Conservation (phyloP, 2,329 filamentous ascomycete genomes). For the Clarireedia monteithiana region DNA sequence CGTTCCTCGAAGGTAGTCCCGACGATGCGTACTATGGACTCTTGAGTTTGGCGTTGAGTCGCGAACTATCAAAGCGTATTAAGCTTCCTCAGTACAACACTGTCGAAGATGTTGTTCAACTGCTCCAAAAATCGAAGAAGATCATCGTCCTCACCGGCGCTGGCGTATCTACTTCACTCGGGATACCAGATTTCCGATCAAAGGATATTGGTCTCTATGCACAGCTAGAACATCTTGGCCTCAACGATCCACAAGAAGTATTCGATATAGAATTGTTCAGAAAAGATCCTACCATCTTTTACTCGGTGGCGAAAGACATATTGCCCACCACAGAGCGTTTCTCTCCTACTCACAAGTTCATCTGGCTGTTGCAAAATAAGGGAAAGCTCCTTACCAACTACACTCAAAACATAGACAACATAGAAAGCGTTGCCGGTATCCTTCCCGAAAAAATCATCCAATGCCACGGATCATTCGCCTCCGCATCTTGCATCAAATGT, state of each 20-base stretch:
- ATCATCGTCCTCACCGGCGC: conserved; percentile 93
- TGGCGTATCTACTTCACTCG: conserved; percentile 91
- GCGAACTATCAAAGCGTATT: conserved; percentile 73
- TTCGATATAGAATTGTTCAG: conserved; percentile 87
- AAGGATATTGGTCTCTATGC: conserved; percentile 89
- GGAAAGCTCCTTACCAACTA: conserved; percentile 92
- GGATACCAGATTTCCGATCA: conserved; percentile 94
- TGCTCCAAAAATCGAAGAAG: conserved; percentile 68
- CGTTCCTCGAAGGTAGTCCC: conserved; percentile 62
- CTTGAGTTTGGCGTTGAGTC: conserved; percentile 67
- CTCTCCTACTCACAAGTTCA: conserved; percentile 91
- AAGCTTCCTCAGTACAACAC: conserved; percentile 77
- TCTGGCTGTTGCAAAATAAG: conserved; percentile 78
- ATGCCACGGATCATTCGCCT: conserved; percentile 94
- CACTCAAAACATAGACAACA: conserved; percentile 97
- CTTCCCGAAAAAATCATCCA: conserved; percentile 76
- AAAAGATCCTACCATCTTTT: conserved; percentile 83
- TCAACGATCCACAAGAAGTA: conserved; percentile 80
- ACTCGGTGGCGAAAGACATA: conserved; percentile 84
- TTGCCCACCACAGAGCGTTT: conserved; percentile 71
- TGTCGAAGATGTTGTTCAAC: conserved; percentile 74
- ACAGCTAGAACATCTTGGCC: conserved; percentile 68
- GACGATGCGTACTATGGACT: conserved; percentile 71
- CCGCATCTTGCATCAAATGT: conserved; percentile 82
- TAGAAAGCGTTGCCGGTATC: conserved; percentile 83